A percentile compares a stretch with the other conserved stretches of the same genome.
These are phyloP conservation scores for Claviceps purpurea DNA, from an alignment of 2,329 filamentous ascomycete species.

Conservation along the genomic window DNA sequence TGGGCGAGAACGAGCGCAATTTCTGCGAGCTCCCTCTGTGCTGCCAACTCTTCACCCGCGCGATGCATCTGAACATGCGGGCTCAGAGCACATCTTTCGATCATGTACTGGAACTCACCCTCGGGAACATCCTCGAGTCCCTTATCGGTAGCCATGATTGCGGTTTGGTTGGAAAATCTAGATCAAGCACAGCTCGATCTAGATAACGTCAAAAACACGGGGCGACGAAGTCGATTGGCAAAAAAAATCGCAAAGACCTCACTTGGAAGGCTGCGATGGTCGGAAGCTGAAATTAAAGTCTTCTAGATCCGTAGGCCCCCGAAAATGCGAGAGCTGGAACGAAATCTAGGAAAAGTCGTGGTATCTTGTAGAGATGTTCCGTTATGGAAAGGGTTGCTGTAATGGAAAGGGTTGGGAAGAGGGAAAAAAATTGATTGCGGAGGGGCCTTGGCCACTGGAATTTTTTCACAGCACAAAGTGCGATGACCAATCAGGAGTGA, in stretches of 20 bases:
- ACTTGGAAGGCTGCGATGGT: constrained; percentile 20
- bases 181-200: constrained; percentile 72
- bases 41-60: neutral
- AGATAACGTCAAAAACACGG: constrained; percentile 34
- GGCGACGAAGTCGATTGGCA: constrained; percentile 16
- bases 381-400: constrained; percentile 15
- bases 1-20: neutral
- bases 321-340: constrained; percentile 26
- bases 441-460: constrained; percentile 24
- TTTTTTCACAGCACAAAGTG: constrained; percentile 15
- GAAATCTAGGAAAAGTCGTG: constrained; percentile 26
- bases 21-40: neutral
- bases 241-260: constrained; percentile 25
- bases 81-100: too few relatives aligned
- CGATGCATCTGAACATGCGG: neutral
- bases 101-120: constrained; percentile 47
- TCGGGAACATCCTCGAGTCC: constrained; percentile 97
- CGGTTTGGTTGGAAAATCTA: constrained; percentile 45
- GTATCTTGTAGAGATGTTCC: constrained; percentile 19
- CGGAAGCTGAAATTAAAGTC: constrained; percentile 17
- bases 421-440: constrained; percentile 25
- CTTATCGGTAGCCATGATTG: constrained; percentile 98
- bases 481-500: constrained; percentile 10
- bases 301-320: constrained; percentile 38
- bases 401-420: neutral